Evolutionary conservation across 805 yeast species (phyloP).

Genomic region (Teunomyces tritomae): DNA sequence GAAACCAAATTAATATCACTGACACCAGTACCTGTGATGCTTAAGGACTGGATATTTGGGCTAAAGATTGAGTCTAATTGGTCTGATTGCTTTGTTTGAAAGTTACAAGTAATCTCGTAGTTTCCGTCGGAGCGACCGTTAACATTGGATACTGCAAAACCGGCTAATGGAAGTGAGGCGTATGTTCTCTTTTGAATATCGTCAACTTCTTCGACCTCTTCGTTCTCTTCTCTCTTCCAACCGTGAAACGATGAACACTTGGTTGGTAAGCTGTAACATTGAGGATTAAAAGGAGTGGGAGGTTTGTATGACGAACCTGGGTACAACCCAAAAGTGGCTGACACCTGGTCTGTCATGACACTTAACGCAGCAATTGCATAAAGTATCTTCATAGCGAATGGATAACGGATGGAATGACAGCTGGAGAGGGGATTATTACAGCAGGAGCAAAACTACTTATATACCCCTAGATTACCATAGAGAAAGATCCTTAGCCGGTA

Average conservation of each 20-base stretch:
- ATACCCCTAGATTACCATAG: not conserved
- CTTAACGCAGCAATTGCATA: not conserved
- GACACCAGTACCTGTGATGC: slow-evolving; percentile 21
- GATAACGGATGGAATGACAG: not conserved
- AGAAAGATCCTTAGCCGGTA: not conserved
- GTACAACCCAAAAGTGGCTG: slow-evolving; percentile 1
- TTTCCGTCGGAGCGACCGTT: slow-evolving; percentile 16
- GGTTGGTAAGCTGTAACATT: slow-evolving; percentile 6
- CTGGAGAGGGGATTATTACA: not conserved
- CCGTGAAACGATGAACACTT: not conserved
- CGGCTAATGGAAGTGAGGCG: slow-evolving; percentile 20
- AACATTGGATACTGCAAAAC: slow-evolving; percentile 23
- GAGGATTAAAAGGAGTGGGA: not conserved
- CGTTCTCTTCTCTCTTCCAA: slow-evolving; percentile 6
- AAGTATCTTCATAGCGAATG: not conserved
- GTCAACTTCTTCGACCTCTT: slow-evolving; percentile 7
- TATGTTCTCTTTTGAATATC: slow-evolving; percentile 9
- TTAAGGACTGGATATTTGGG: slow-evolving; percentile 16
- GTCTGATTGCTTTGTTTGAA: slow-evolving; percentile 20
- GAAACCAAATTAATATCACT: slow-evolving; percentile 13
- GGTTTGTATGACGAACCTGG: not conserved
- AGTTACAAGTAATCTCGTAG: slow-evolving; percentile 21
- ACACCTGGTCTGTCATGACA: not conserved
- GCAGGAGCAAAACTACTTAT: not conserved
- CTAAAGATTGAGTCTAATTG: slow-evolving; percentile 13